Evolutionary conservation across 163 green algal genomes (phyloP).

Genomic region (Chlorella variabilis): DNA sequence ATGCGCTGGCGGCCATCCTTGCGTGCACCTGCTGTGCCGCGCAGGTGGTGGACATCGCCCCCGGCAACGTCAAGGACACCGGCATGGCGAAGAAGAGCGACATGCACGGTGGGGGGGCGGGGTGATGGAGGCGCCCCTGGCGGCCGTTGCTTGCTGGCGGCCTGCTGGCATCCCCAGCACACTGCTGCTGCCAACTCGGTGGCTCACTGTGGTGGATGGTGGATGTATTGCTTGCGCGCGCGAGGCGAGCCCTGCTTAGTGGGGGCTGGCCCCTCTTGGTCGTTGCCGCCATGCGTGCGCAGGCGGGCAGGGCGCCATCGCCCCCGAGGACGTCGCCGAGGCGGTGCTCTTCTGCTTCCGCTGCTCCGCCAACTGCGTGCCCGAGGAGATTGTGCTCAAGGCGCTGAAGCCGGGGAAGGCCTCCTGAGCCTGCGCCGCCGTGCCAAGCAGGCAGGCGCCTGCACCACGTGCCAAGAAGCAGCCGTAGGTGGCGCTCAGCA

Average conservation of each 20-base stretch:
- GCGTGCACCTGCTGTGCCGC: too few species aligned
- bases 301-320: conserved; percentile 28
- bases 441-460: too few species aligned
- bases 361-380: conserved; percentile 27
- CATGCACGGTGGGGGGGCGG: conserved; percentile 23
- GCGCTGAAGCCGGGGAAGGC: conserved; percentile 10
- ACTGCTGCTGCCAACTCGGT: too few species aligned
- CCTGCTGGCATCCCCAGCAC: too few species aligned
- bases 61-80: conserved; percentile 29
- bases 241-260: not conserved
- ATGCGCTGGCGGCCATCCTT: not conserved
- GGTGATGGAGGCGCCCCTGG: not conserved
- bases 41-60: conserved; percentile 39
- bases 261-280: too few species aligned
- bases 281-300: too few species aligned
- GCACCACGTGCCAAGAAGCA: too few species aligned
- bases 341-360: conserved; percentile 36
- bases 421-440: too few species aligned
- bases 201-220: too few species aligned
- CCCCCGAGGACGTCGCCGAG: conserved; percentile 21
- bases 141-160: too few species aligned
- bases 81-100: conserved; percentile 35
- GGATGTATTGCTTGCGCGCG: too few species aligned
- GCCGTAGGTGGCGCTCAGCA: too few species aligned
- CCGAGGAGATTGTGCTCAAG: conserved; percentile 29